Evolutionary conservation across 1,284 basidiomycete species (phyloP).

Genomic region (Omphalotus olearius): DNA sequence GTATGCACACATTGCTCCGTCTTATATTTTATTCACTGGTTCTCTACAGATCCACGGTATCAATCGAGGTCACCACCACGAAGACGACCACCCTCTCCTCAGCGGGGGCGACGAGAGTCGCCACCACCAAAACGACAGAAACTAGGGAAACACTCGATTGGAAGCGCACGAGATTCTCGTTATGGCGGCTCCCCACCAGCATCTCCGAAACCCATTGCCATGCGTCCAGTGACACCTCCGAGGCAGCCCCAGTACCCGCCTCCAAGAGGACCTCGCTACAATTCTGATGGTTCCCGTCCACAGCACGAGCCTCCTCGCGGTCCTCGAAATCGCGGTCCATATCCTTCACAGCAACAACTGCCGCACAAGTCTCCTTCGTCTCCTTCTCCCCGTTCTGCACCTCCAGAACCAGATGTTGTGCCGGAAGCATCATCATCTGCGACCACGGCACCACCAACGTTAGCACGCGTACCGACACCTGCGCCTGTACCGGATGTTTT

Average conservation of each 20-base stretch:
- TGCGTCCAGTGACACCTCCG: conserved; percentile 1
- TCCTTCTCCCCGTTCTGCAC: neutral
- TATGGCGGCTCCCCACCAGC: neutral
- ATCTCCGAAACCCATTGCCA: neutral
- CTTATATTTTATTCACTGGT: too few species aligned
- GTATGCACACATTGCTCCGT: too few species aligned
- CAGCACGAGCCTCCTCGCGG: conserved; percentile 4
- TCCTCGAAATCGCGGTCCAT: conserved; percentile 4
- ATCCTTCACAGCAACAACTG: neutral
- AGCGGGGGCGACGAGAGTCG: neutral
- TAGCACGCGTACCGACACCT: neutral
- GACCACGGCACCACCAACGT: neutral
- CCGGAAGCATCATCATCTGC: neutral
- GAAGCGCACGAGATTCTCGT: conserved; percentile 4
- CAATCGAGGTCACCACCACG: neutral
- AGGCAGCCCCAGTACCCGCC: conserved; percentile 5
- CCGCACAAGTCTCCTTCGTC: neutral
- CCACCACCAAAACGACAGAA: conserved; percentile 5
- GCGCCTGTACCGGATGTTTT: neutral
- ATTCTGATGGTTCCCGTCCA: neutral
- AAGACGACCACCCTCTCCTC: neutral
- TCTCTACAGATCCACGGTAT: neutral
- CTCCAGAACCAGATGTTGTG: neutral
- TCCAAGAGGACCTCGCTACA: neutral
- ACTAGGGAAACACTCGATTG: conserved; percentile 7